A percentile compares a stretch with the other conserved stretches of the same genome.
Conservation (phyloP, 306 rosid genomes). For the Gastrolobium bilobum region DNA sequence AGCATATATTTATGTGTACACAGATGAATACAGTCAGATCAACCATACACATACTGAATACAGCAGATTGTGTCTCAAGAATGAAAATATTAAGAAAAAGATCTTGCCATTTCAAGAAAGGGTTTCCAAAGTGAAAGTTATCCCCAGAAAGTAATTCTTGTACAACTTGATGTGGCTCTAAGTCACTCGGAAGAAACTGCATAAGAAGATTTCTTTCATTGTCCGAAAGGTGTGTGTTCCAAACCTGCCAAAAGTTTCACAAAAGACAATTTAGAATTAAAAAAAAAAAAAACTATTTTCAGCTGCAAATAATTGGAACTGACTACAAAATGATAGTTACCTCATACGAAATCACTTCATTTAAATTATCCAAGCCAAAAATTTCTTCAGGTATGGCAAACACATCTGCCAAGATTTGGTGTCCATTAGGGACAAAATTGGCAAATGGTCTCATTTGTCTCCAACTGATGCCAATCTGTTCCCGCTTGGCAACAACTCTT, state of each 20-base stretch:
- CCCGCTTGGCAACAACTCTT: slow-evolving; percentile 84
- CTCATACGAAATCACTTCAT: slow-evolving; percentile 82
- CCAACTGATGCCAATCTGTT: slow-evolving; percentile 87
- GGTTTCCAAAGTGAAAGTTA: slow-evolving; percentile 82
- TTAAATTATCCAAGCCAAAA: slow-evolving; percentile 73
- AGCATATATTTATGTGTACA: slow-evolving; percentile 5
- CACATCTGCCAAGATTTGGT: slow-evolving; percentile 75
- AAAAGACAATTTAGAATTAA: slow-evolving; percentile 35
- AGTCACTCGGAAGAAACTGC: slow-evolving; percentile 79
- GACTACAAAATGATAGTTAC: slow-evolving; percentile 57
- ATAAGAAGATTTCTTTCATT: slow-evolving; percentile 74
- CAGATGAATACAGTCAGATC: background rate
- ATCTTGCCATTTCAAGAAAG: slow-evolving; percentile 81
- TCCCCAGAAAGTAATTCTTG: slow-evolving; percentile 75
- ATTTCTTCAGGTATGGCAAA: slow-evolving; percentile 74
- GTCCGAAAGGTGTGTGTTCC: slow-evolving; percentile 84
- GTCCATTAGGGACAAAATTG: slow-evolving; percentile 53
- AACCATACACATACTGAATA: slow-evolving; percentile 2
- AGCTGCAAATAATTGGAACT: slow-evolving; percentile 36
- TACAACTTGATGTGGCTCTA: slow-evolving; percentile 71
- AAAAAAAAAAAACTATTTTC: background rate
- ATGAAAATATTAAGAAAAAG: slow-evolving; percentile 45
- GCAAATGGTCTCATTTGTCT: slow-evolving; percentile 70
- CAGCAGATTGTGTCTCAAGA: slow-evolving; percentile 12
- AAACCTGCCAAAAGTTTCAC: slow-evolving; percentile 68